Evolutionary conservation across 257 asterid genomes (phyloP), one percentile per base, ranked within the genome.

Genomic region (Ajuga chamaepitys): DNA sequence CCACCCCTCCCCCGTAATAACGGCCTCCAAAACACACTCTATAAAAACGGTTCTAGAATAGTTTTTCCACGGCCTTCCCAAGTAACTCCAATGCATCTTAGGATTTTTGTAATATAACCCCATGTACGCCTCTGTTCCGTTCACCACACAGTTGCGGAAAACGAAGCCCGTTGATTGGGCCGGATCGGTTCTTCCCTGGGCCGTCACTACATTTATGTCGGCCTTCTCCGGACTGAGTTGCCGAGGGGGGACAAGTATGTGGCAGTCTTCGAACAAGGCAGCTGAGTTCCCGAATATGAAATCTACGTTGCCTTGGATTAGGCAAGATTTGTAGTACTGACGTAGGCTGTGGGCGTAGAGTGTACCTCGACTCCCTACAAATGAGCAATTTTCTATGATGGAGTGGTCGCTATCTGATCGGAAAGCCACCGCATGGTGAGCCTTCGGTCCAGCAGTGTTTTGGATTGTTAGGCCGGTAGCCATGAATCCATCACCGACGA

Each of bases 31-130:
- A 0, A 56, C 62, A 17, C 82, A 78, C 3, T 32, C 22, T 0
- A 84, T 9, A 13, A 84, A 84, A 9, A 84, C 77, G 0, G 87
- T 74, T 71, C 90, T 62, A 0, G 89, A 81, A 3, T 74, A 84
- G 45, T 70, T 78, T 63, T 84, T 84, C 89, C 89, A 84, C 11
- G 89, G 89, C 82, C 89, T 66, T 0, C 89, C 89, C 4, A 84
- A 60, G 77, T 50, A 84, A 26, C 50, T 84, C 1, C 8, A 48
- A 5, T 78, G 87, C 28, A 48, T 72, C 41, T 66, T 66, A 0
- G 83, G 87, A 4, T 81, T 83, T 14, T 58, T 28, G 0, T 51
- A 37, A 61, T 74, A 84, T 62, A 76, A 28, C 1, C 16, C 54
- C 78, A 81, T 59, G 72, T 81, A 84, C 9, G 57, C 81, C 17